Percentiles rank a stretch among this genome's conserved stretches.
Conservation (phyloP, 2,329 filamentous ascomycete species). For the Monosporascus sp. region DNA sequence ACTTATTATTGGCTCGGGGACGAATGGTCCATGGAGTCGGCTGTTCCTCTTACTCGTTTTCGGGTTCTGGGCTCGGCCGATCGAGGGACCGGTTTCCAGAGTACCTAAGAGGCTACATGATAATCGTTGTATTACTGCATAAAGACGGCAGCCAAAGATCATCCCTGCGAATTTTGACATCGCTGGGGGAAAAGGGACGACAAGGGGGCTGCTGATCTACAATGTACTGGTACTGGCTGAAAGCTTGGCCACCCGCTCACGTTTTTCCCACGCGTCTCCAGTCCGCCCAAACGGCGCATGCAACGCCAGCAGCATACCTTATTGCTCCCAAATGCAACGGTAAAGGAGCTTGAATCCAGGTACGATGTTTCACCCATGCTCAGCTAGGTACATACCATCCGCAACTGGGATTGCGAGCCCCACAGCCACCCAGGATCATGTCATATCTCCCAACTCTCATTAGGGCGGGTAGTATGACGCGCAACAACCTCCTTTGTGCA, state of each 20-base stretch:
- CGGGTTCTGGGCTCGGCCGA: too few species aligned
- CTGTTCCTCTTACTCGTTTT: too few species aligned
- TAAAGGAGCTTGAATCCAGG: not conserved
- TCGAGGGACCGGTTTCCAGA: too few species aligned
- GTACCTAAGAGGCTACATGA: too few species aligned
- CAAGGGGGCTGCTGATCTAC: not conserved
- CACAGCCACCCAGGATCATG: too few species aligned
- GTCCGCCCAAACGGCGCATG: not conserved
- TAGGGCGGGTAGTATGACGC: too few species aligned
- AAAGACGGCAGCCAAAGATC: not conserved
- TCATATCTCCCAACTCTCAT: too few species aligned
- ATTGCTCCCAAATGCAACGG: not conserved
- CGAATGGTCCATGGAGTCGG: too few species aligned
- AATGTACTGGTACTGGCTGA: not conserved
- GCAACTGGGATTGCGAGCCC: too few species aligned
- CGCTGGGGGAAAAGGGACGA: not conserved
- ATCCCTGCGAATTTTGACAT: not conserved
- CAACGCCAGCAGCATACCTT: not conserved
- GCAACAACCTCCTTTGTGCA: too few species aligned
- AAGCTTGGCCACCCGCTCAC: not conserved
- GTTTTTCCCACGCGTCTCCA: not conserved
- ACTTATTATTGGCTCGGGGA: too few species aligned
- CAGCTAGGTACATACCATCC: not conserved
- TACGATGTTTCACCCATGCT: not conserved
- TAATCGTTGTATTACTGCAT: too few species aligned